A percentile compares a stretch with the other conserved stretches of the same genome.
These are phyloP conservation scores for Eutypa lata DNA, from an alignment of 2,329 filamentous ascomycete species.

Conservation along the genomic window DNA sequence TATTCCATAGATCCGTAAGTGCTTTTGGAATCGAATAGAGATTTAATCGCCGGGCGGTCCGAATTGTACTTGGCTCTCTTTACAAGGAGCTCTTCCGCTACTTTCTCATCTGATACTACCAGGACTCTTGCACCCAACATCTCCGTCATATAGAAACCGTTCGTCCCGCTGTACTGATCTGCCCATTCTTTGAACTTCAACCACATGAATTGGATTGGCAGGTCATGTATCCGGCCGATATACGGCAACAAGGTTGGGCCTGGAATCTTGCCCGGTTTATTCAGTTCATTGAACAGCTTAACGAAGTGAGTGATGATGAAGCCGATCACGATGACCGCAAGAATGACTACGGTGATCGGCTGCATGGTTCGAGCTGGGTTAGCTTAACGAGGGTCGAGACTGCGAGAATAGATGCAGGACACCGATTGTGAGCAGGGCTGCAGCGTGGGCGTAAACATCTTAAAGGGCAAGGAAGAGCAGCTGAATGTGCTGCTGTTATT, in stretches of 20 bases:
- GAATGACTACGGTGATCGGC: constrained; percentile 18
- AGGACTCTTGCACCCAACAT: constrained; percentile 35
- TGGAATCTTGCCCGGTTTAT: constrained; percentile 25
- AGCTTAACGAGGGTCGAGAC: neutral
- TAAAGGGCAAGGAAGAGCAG: neutral
- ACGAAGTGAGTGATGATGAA: constrained; percentile 21
- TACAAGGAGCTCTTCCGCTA: constrained; percentile 50
- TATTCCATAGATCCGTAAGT: constrained; percentile 54
- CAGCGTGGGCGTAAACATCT: neutral
- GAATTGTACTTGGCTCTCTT: constrained; percentile 51
- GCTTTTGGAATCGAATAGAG: constrained; percentile 52
- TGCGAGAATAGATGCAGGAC: neutral
- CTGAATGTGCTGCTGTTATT: neutral
- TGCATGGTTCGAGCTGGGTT: constrained; percentile 20
- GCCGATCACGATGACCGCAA: constrained; percentile 17
- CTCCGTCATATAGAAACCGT: constrained; percentile 32
- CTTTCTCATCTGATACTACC: constrained; percentile 47
- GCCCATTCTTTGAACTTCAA: constrained; percentile 46
- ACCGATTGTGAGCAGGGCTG: too few species aligned
- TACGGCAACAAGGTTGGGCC: constrained; percentile 32
- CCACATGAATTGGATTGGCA: constrained; percentile 49
- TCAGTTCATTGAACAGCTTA: constrained; percentile 26
- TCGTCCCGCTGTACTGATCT: constrained; percentile 24
- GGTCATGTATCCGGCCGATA: constrained; percentile 40
- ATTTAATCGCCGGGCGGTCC: constrained; percentile 45